Conservation (phyloP, 75 land plant species). For the Cupressus sempervirens region DNA sequence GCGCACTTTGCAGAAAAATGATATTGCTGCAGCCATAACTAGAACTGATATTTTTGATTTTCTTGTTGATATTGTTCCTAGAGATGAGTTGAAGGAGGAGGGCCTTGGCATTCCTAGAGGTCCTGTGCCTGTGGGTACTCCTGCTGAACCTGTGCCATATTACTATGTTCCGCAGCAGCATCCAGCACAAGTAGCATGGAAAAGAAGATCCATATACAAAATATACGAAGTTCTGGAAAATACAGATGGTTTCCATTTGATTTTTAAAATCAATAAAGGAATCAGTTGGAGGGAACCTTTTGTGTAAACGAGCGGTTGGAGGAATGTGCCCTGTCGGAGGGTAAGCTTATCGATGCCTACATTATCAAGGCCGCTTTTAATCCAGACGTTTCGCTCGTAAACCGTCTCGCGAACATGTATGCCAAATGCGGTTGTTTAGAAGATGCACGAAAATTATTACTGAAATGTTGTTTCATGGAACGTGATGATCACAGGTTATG, state of each 20-base stretch:
- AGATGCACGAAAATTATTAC: constrained; percentile 16
- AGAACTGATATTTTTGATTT: constrained; percentile 79
- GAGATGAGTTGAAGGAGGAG: constrained; percentile 70
- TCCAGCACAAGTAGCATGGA: constrained; percentile 19
- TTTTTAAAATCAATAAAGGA: no score
- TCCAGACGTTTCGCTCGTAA: constrained; percentile 21
- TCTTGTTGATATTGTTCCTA: constrained; percentile 62
- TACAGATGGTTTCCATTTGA: no score
- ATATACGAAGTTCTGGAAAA: no score
- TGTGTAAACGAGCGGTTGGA: background rate
- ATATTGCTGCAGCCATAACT: constrained; percentile 81
- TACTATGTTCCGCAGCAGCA: constrained; percentile 47
- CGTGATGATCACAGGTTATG: constrained; percentile 20
- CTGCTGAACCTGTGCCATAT: constrained; percentile 56
- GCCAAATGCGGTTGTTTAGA: constrained; percentile 16
- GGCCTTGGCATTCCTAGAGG: constrained; percentile 47
- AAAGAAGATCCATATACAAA: no score
- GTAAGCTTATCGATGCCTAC: constrained; percentile 29
- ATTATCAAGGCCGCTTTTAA: constrained; percentile 11
- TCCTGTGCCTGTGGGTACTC: constrained; percentile 48
- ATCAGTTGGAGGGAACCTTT: background rate
- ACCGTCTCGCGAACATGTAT: constrained; percentile 29
- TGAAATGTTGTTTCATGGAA: constrained; percentile 34
- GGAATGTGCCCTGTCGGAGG: background rate
- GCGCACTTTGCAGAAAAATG: constrained; percentile 81